Evolutionary conservation across 257 asterid genomes (phyloP).

Genomic region (Fraxinus pennsylvanica): DNA sequence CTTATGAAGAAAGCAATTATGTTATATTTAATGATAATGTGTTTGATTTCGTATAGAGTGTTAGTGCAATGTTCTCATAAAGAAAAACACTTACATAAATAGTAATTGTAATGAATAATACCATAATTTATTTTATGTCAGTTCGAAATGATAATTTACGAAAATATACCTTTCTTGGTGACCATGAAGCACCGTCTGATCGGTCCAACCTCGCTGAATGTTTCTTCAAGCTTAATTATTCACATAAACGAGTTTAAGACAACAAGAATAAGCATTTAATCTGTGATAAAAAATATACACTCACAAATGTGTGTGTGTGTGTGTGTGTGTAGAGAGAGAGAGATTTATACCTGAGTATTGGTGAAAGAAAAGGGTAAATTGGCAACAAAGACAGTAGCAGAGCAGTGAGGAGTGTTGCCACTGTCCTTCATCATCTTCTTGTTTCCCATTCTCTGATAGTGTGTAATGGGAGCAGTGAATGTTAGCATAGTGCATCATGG

Average conservation of each 20-base stretch:
- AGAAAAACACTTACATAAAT: background rate
- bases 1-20: background rate
- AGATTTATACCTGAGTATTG: conserved; percentile 55
- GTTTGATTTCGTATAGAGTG: background rate
- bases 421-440: conserved; percentile 43
- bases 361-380: conserved; percentile 81
- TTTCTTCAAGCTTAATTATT: conserved; percentile 68
- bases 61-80: background rate
- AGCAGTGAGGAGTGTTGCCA: conserved; percentile 57
- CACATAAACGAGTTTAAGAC: conserved; percentile 9
- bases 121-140: background rate
- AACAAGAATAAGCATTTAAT: conserved; percentile 15
- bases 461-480: background rate
- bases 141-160: background rate
- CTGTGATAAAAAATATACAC: background rate
- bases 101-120: background rate
- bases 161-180: conserved; percentile 64
- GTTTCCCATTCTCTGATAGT: conserved; percentile 55
- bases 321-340: background rate
- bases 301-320: background rate
- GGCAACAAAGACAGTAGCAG: conserved; percentile 74
- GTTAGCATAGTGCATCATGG: background rate
- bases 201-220: conserved; percentile 92
- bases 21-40: background rate
- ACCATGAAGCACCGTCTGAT: conserved; percentile 90